Evolutionary conservation across 805 yeast species (phyloP).

Genomic region (Cyberlindnera samutprakarnensis): DNA sequence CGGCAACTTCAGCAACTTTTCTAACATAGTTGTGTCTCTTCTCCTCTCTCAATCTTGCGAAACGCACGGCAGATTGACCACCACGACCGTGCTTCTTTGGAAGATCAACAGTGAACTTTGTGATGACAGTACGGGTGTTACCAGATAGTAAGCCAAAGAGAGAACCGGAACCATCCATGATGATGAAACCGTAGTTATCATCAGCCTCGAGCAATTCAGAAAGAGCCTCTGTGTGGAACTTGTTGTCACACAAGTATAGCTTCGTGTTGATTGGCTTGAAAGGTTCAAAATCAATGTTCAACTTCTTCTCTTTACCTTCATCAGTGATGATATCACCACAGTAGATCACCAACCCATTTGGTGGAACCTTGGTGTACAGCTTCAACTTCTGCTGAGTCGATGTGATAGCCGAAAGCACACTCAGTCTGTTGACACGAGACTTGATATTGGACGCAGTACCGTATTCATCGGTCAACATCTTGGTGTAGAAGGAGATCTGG

Average conservation of each 20-base stretch:
- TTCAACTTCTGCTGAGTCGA: conserved; percentile 96
- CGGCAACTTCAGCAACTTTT: conserved; percentile 97
- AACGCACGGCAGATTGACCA: conserved; percentile 99
- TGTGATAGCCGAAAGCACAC: conserved; percentile 94
- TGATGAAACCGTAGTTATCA: conserved; percentile 93
- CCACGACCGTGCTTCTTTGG: conserved; percentile 99
- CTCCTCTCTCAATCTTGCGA: conserved; percentile 97
- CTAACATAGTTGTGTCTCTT: conserved; percentile 98
- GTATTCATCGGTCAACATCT: conserved; percentile 94
- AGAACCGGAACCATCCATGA: conserved; percentile 99
- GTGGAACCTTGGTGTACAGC: conserved; percentile 82
- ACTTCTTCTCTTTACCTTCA: conserved; percentile 95
- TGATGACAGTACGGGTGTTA: conserved; percentile 92
- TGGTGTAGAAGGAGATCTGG: conserved; percentile 80
- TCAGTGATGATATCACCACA: conserved; percentile 98
- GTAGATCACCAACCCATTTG: conserved; percentile 90
- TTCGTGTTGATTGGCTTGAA: conserved; percentile 99
- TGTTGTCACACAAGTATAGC: conserved; percentile 90
- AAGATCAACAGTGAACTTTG: conserved; percentile 92
- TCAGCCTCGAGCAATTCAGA: conserved; percentile 91
- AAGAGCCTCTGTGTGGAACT: conserved; percentile 95
- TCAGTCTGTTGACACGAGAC: conserved; percentile 93
- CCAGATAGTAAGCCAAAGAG: conserved; percentile 93
- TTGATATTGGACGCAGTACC: conserved; percentile 98
- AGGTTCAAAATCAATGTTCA: conserved; percentile 96